Percentiles rank a stretch among this genome's conserved stretches.
Conservation (phyloP, 306 rosid genomes). For the Trichosanthes truncata region DNA sequence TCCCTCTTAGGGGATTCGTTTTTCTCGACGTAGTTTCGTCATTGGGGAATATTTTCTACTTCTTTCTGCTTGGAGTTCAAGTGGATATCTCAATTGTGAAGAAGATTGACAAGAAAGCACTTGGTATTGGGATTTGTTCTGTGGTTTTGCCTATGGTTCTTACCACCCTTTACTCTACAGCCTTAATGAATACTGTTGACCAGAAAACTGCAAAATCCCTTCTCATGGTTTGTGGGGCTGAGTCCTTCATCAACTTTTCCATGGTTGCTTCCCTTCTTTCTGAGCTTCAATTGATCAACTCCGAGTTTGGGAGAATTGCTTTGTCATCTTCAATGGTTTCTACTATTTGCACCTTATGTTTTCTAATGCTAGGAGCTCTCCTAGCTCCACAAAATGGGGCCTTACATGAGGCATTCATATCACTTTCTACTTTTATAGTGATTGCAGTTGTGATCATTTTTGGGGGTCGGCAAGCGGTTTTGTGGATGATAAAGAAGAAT, state of each 20-base stretch:
- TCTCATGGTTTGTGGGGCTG: slow-evolving; percentile 1
- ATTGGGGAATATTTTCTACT: slow-evolving; percentile 16
- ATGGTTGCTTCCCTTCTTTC: slow-evolving; percentile 15
- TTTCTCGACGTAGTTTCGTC: slow-evolving; percentile 19
- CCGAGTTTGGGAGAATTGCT: slow-evolving; percentile 23
- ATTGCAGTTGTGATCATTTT: slow-evolving; percentile 3
- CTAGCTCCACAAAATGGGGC: not conserved
- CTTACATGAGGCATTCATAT: not conserved
- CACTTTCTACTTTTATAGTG: not conserved
- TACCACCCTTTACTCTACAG: not conserved
- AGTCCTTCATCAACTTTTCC: slow-evolving; percentile 13
- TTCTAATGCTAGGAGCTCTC: not conserved
- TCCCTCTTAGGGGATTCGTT: slow-evolving; percentile 24
- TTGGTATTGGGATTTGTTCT: slow-evolving; percentile 13
- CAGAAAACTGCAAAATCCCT: not conserved
- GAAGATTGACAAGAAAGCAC: slow-evolving; percentile 12
- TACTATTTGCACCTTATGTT: not conserved
- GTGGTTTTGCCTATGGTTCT: slow-evolving; percentile 3
- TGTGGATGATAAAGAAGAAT: slow-evolving; percentile 14
- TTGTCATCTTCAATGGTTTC: slow-evolving; percentile 18
- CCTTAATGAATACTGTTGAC: not conserved
- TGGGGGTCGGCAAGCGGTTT: not conserved
- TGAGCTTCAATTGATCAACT: slow-evolving; percentile 22
- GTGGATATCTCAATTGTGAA: slow-evolving; percentile 10
- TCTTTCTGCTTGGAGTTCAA: slow-evolving; percentile 29